Base-by-base conservation (phyloP, 2,329 filamentous ascomycete species). In the Whalleya microplaca region DNA sequence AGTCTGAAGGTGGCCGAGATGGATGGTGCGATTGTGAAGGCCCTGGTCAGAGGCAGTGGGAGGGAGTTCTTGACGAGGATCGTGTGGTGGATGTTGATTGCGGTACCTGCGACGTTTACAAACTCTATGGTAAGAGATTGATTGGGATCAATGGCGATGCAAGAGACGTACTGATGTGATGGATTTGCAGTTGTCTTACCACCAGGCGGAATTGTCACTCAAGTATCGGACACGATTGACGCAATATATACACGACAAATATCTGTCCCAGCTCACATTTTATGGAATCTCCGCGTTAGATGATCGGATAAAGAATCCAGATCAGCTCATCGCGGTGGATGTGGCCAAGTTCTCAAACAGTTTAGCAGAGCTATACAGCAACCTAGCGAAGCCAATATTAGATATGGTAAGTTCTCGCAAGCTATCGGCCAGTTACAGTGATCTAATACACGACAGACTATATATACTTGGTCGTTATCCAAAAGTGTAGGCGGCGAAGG, bases 11-110 rank as follows among this genome's bases (percentile, higher is more conserved):
- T 99, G 20, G 95, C 95, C 1, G 93, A 96, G 73, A 87, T 99
- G 80, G 95, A 99, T 75, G 95, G 95, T 45, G 87, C 88, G 58
- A 85, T 99, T 58, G 95, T 99, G 56, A 96, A 95, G 76, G 93
- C 87, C 62, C 78, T 99, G 53, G 93, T 99, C 45, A 88, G 92
- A 73, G 95, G 95, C 1, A 95, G 89, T 64, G 95, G 94, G 16
- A 91, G 86, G 73, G 92, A 96, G 64, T 99, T 99, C 65, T 71
- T 98, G 66, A 87, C 88, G 65, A 87, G 92, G 0, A 87, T 99
- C 66, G 84, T 96, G 5, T 97, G 94, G 92, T 99, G 95, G 95
- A 99, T 99, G 95, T 73, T 94, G 53, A 95, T 99, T 64, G 94
- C 95, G 21, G 83, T 99, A 16, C 95, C 95, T 9, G 95, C 95